Evolutionary conservation across 1,284 basidiomycete genomes (phyloP).

Genomic region (Trametes hirsuta): DNA sequence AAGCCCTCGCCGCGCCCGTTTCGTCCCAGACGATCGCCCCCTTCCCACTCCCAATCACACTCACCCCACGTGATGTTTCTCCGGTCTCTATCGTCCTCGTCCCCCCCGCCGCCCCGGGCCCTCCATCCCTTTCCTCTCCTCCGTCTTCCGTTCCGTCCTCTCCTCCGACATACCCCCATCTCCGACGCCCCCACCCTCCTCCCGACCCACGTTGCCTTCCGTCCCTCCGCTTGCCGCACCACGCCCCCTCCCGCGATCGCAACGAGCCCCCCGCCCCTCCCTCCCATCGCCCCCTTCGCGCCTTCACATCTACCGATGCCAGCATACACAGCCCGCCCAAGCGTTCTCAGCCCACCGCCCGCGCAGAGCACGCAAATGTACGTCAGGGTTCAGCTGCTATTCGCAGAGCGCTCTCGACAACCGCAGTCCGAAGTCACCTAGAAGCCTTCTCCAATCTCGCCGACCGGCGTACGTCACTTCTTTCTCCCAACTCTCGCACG

Average conservation of each 20-base stretch:
- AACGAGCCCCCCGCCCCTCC: constrained; percentile 4
- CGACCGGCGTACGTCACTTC: constrained; percentile 19
- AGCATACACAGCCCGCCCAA: not conserved
- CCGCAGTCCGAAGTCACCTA: constrained; percentile 17
- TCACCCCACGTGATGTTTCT: constrained; percentile 12
- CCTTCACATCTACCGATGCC: not conserved
- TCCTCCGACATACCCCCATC: constrained; percentile 13
- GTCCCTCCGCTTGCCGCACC: constrained; percentile 11
- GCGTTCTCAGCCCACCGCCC: not conserved
- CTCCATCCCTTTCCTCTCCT: constrained; percentile 1
- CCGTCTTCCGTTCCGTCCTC: constrained; percentile 12
- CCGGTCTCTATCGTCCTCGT: constrained; percentile 8
- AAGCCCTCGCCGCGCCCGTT: not conserved
- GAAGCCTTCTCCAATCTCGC: constrained; percentile 19
- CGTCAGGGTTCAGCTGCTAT: constrained; percentile 3
- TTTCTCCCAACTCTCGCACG: constrained; percentile 11
- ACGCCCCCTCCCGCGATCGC: constrained; percentile 13
- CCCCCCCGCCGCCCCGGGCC: not conserved
- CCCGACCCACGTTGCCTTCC: constrained; percentile 6
- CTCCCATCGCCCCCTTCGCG: not conserved
- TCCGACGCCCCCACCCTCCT: constrained; percentile 2
- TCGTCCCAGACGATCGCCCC: constrained; percentile 19
- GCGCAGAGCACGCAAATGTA: constrained; percentile 1
- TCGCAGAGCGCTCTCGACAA: constrained; percentile 10
- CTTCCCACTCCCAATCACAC: not conserved